Evolutionary conservation across 768 basidiomycete species (phyloP), one percentile per base, ranked within the genome.

Genomic region (Cytidiella melzeri): DNA sequence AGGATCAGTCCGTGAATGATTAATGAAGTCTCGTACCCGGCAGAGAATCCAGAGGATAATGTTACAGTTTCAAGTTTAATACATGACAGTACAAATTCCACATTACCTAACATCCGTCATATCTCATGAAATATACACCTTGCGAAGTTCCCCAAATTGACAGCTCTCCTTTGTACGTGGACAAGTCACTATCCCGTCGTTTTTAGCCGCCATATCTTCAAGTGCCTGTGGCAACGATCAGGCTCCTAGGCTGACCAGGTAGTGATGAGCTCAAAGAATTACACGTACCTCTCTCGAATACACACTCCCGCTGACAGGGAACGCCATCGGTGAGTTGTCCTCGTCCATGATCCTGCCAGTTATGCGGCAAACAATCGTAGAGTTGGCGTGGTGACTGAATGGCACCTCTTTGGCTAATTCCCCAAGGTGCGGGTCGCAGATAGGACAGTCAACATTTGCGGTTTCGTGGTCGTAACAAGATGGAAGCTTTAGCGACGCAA

Each of bases 311-410:
- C 90, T 82, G 20, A 46, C 45, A 2, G 92, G 87, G 57, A 96
- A 90, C 11, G 83, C 86, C 83, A 96, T 79, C 0, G 94, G 92
- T 74, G 86, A 83, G 58, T 94, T 94, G 62, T 92, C 83, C 55
- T 83, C 93, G 59, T 96, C 88, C 86, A 98, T 95, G 48, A 98
- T 93, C 64, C 84, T 83, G 21, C 95, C 93, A 54, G 80, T 92
- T 60, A 97, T 76, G 45, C 82, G 69, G 62, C 96, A 98, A 13
- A 98, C 94, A 47, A 99, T 90, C 0, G 91, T 95, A 19, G 92
- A 95, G 61, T 95, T 97, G 36, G 86, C 83, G 63, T 98, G 93
- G 68, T 98, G 94, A 57, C 88, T 90, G 62, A 79, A 83, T 1
- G 96, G 94, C 0, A 97, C 92, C 55, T 92, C 89, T 49, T 76